A percentile compares a stretch with the other conserved stretches of the same genome.
phyloP scores from a whole-genome alignment of 768 basidiomycete genomes.

The Arthromyces matolae region DNA sequence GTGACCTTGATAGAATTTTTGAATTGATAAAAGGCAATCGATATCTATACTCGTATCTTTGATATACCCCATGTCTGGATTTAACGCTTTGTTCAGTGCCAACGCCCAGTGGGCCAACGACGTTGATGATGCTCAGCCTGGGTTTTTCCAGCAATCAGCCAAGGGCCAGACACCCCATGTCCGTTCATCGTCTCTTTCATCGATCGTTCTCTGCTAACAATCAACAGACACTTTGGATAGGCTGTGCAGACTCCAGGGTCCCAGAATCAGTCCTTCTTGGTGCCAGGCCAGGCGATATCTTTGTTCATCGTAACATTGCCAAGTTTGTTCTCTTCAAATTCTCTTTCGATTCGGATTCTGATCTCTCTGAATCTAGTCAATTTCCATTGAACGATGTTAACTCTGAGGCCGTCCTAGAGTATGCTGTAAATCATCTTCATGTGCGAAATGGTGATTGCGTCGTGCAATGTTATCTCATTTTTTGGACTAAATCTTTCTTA shows the following conservation, averaged over 20 bases:
- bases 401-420: conserved; percentile 67
- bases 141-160: conserved; percentile 58
- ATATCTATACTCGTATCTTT: conserved; percentile 4
- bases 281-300: conserved; percentile 73
- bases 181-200: conserved; percentile 16
- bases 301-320: conserved; percentile 84
- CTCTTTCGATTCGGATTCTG: too few species aligned
- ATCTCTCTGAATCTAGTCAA: too few species aligned
- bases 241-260: conserved; percentile 82
- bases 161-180: conserved; percentile 70
- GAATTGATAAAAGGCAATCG: background rate
- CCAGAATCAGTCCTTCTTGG: conserved; percentile 73
- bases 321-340: conserved; percentile 40
- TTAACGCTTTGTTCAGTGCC: conserved; percentile 30
- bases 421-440: conserved; percentile 65
- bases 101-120: conserved; percentile 73
- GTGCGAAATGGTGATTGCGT: conserved; percentile 70
- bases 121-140: conserved; percentile 50
- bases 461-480: conserved; percentile 20
- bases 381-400: conserved; percentile 70
- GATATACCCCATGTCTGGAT: conserved; percentile 8
- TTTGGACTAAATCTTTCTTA: conserved; percentile 36
- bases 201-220: conserved; percentile 6
- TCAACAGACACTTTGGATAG: conserved; percentile 68
- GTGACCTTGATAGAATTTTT: too few species aligned